Percentiles rank a stretch among this genome's conserved stretches.
phyloP scores from a whole-genome alignment of 2,329 filamentous ascomycete genomes.

The Penicillium sp. region DNA sequence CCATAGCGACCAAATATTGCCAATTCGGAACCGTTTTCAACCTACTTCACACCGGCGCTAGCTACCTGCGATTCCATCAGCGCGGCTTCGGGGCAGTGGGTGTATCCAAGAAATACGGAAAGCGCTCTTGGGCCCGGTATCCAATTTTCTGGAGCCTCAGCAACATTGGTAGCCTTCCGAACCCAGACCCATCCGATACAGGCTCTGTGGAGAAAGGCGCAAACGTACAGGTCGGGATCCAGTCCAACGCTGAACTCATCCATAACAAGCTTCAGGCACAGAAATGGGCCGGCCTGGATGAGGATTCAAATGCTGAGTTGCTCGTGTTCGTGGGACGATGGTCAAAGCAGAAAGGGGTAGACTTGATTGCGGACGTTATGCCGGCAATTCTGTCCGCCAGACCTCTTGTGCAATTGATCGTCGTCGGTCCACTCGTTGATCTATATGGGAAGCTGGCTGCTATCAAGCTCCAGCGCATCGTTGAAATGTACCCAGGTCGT shows the following conservation, averaged over 20 bases:
- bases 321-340: conserved; percentile 69
- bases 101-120: conserved; percentile 69
- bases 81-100: conserved; percentile 68
- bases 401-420: conserved; percentile 61
- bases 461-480: conserved; percentile 63
- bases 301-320: conserved; percentile 62
- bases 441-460: conserved; percentile 68
- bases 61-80: conserved; percentile 66
- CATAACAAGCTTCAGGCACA: conserved; percentile 63
- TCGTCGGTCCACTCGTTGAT: conserved; percentile 66
- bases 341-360: conserved; percentile 69
- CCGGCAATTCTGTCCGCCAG: conserved; percentile 62
- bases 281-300: conserved; percentile 65
- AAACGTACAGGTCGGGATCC: conserved; percentile 54
- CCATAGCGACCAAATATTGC: conserved; percentile 61
- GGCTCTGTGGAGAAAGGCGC: conserved; percentile 50
- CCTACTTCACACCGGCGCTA: conserved; percentile 64
- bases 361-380: conserved; percentile 69
- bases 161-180: conserved; percentile 63
- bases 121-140: conserved; percentile 66
- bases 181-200: conserved; percentile 65
- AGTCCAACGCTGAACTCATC: conserved; percentile 56
- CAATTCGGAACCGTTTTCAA: conserved; percentile 71
- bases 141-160: conserved; percentile 69
- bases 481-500: conserved; percentile 64